Conservation (phyloP, 805 yeast species). For the Yueomyces sp. region DNA sequence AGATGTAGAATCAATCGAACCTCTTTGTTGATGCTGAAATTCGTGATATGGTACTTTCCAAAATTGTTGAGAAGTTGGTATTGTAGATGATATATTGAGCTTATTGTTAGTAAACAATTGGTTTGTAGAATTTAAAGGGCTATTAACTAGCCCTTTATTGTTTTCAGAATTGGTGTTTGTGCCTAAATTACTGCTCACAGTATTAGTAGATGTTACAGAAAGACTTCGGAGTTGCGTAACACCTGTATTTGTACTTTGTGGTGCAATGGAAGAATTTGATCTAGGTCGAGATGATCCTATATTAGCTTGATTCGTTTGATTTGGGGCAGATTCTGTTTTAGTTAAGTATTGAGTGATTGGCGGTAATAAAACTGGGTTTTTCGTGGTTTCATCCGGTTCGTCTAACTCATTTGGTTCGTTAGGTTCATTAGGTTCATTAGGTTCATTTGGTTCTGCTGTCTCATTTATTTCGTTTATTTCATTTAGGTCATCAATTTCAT, state of each 20-base stretch:
- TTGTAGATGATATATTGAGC: background rate
- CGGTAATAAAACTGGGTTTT: constrained; percentile 16
- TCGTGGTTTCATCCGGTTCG: background rate
- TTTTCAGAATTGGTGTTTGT: background rate
- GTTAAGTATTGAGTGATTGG: constrained; percentile 20
- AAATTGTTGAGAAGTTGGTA: constrained; percentile 15
- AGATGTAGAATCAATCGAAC: constrained; percentile 20
- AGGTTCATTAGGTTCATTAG: background rate
- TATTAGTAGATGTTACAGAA: background rate
- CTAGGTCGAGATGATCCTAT: background rate
- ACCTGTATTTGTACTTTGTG: background rate
- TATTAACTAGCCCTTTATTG: background rate
- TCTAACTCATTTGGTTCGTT: too few species aligned
- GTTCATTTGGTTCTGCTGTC: background rate
- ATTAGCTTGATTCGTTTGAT: background rate
- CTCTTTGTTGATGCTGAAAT: constrained; percentile 18
- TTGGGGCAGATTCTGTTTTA: background rate
- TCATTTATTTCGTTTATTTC: too few species aligned
- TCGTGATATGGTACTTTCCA: constrained; percentile 27
- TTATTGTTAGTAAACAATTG: background rate
- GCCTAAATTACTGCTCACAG: background rate
- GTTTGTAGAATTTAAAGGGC: background rate
- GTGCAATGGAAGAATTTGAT: background rate
- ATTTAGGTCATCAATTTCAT: background rate
- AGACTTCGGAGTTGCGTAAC: background rate